Evolutionary conservation across 129 eudicot species (phyloP), one percentile per base, ranked within the genome.

Genomic region (Smallanthus sonchifolius): DNA sequence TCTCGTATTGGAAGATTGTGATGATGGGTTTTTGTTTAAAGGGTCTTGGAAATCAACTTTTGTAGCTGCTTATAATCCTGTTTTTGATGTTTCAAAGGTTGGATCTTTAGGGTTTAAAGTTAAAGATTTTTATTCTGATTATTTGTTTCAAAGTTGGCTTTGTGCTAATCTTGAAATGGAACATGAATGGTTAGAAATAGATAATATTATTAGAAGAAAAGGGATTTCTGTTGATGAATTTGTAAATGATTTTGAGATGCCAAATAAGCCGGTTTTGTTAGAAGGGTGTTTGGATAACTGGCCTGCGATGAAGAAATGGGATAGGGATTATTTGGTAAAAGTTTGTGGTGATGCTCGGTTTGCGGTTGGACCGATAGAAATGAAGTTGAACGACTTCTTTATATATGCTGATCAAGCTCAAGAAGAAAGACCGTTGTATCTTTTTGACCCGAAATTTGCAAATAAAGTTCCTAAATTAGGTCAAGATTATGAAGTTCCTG

Each of bases 101-200:
- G 80, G 87, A 37, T 56, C 75, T 32, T 77, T 52, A 36, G 86
- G 90, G 79, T 80, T 94, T 75, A 81, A 75, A 24, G 91, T 94
- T 80, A 74, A 81, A 75, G 97, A 94, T 75, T 91, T 94, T 73
- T 94, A 84, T 75, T 91, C 97, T 69, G 99, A 95, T 87, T 95
- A 91, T 78, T 79, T 91, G 86, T 95, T 95, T 75, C 99, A 95
- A 70, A 95, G 99, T 32, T 95, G 99, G 99, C 82, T 95, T 36
- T 95, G 99, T 88, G 99, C 99, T 4, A 91, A 88, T 79, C 91
- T 95, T 68, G 99, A 91, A 80, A 91, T 91, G 96, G 91, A 89
- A 77, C 73, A 78, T 43, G 99, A 95, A 52, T 95, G 99, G 99
- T 80, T 95, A 13, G 77, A 75, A 54, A 91, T 96, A 81, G 99